phyloP scores from a whole-genome alignment of 1,139 yeast genomes.

The Sugiyamaella japonica region DNA sequence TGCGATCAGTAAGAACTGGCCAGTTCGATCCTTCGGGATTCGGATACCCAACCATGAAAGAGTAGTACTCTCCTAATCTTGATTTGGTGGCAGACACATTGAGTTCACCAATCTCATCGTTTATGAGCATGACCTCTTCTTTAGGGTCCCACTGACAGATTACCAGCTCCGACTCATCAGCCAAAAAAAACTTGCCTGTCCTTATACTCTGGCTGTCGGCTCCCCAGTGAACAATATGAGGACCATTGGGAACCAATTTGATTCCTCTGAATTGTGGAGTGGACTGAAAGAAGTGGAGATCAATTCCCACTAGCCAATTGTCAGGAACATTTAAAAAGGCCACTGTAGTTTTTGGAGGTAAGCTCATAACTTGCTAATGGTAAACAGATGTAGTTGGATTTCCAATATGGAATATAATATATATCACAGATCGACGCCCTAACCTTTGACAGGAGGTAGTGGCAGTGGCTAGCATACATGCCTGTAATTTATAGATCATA shows the following conservation, averaged over 20 bases:
- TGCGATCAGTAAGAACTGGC: constrained; percentile 31
- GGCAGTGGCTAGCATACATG: not conserved
- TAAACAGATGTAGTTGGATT: no score
- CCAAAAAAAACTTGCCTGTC: constrained; percentile 37
- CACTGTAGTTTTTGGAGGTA: constrained; percentile 38
- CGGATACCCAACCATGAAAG: constrained; percentile 40
- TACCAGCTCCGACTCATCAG: constrained; percentile 30
- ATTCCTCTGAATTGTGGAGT: constrained; percentile 41
- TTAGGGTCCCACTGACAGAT: constrained; percentile 36
- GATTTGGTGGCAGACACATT: constrained; percentile 35
- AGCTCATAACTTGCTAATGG: constrained; percentile 21
- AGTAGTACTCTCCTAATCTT: constrained; percentile 34
- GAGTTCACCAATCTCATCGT: constrained; percentile 37
- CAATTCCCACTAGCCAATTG: constrained; percentile 44
- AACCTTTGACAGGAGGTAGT: not conserved
- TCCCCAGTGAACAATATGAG: constrained; percentile 45
- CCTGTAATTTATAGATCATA: not conserved
- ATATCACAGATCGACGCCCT: not conserved
- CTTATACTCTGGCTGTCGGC: constrained; percentile 34
- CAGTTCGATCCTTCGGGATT: constrained; percentile 30
- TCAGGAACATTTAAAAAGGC: constrained; percentile 35
- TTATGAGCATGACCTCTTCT: constrained; percentile 35
- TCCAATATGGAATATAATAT: not conserved
- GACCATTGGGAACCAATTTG: constrained; percentile 42
- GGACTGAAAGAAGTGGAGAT: constrained; percentile 43